Evolutionary conservation across 805 yeast species (phyloP), one percentile per base, ranked within the genome.

Genomic region (Myxozyma vanderwaltii): DNA sequence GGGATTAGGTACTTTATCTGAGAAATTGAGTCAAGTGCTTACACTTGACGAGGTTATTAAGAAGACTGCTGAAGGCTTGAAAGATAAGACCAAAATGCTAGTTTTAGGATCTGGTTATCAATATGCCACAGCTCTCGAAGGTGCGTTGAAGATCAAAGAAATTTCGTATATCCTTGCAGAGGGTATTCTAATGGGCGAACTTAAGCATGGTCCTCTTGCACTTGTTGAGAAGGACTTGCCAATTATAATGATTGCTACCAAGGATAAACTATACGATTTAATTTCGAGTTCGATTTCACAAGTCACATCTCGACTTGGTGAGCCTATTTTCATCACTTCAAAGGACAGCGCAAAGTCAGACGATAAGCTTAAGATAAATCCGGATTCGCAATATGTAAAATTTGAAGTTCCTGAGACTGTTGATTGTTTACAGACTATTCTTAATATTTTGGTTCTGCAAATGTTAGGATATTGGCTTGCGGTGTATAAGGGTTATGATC

Each of bases 81-180:
- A 88, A 68, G 82, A 82, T 66, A 95, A 90, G 76, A 88, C 88
- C 76, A 90, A 97, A 1, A 80, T 94, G 72, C 80, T 94, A 70
- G 81, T 94, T 69, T 82, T 94, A 64, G 99, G 99, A 61, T 88
- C 99, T 77, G 99, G 99, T 55, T 91, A 89, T 77, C 99, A 94
- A 77, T 86, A 82, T 75, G 99, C 99, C 12, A 86, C 96, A 64
- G 98, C 99, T 24, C 81, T 94, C 70, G 99, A 94, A 78, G 99
- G 99, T 73, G 99, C 99, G 12, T 82, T 94, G 71, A 94, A 94
- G 79, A 92, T 94, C 74, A 94, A 94, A 78, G 99, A 94, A 77
- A 94, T 94, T 64, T 92, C 98, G 2, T 94, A 94, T 75, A 94
- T 94, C 89, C 99, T 94, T 75, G 90, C 97, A 21, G 99, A 94